Percentiles rank a stretch among this genome's conserved stretches.
Conservation (phyloP, 148 eudicot genomes). For the Nyssa sinensis region DNA sequence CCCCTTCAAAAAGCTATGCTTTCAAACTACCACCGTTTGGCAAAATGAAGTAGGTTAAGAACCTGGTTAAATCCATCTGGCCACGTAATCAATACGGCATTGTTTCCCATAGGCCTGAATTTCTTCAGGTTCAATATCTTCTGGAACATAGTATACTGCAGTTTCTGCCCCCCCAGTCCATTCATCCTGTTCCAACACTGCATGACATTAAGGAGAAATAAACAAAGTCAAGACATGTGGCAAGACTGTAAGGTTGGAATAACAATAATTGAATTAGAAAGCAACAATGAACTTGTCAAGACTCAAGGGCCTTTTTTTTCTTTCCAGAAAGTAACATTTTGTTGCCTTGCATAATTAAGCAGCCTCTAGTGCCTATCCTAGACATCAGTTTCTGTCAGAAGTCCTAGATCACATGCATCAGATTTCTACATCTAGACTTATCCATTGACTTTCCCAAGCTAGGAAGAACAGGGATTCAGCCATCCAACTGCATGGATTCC, state of each 20-base stretch:
- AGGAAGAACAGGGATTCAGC: not conserved
- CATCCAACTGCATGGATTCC: not conserved
- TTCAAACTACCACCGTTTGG: not conserved
- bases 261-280: not conserved
- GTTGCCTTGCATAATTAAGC: not conserved
- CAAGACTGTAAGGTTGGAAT: not conserved
- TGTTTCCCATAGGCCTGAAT: constrained; percentile 97
- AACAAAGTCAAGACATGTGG: not conserved
- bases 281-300: not conserved
- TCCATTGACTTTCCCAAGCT: too few relatives aligned
- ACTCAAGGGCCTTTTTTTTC: not conserved
- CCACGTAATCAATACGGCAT: constrained; percentile 96
- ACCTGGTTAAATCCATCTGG: constrained; percentile 99
- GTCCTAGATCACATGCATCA: not conserved
- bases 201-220: not conserved
- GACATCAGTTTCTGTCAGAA: not conserved
- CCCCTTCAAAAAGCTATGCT: not conserved
- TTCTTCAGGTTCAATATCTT: constrained; percentile 97
- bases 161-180: constrained; percentile 97
- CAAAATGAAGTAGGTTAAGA: not conserved
- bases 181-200: constrained; percentile 70
- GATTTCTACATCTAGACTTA: not conserved
- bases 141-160: constrained; percentile 71
- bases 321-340: not conserved
- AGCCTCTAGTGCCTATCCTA: too few relatives aligned